Base-by-base conservation (phyloP, 768 basidiomycete species). In the Suillus brevipes region DNA sequence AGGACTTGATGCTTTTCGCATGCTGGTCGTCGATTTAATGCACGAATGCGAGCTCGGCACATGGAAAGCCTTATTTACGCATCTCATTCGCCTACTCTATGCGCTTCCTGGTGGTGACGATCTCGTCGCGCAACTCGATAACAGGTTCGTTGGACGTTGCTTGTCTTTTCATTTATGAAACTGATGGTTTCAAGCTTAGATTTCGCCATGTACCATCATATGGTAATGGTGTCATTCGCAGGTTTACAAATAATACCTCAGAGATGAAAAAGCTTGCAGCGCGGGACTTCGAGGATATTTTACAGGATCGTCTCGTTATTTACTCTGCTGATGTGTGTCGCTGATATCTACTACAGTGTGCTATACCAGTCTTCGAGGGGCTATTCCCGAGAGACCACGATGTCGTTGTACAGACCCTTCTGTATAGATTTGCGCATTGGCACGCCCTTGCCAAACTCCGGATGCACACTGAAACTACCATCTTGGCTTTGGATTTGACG, bases 261-360 rank as follows among this genome's bases (percentile, higher is more conserved):
- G 75, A 74, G 14, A 75, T 81, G 74, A 78, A 75, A 38, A 74
- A 77, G 36, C 62, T 78, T 1, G 76, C 78, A 3, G 82, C 74
- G 0, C 68, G 76, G 0, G 78, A 83, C 52, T 84, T 78, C 60
- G 79, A 83, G 59, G 80, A 84, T 50, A 66, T 83, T 0, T 69
- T 83, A 0, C 81, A 83, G 76, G 83, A 68, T 16, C 18, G 18
- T 31, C 37, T 52, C 14, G 10, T n/a, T 52, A 4, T 3, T 16
- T 13, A 45, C 13, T 8, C 31, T 4, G 5, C 47, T 7, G 40
- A 8, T 37, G 25, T 18, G 0, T n/a, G 3, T 14, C 14, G 37
- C 8, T 50, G 4, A 42, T 13, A 4, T 40, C 16, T 45, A 7
- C 16, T 1, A 4, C 60, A 80, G 78, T 80, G 78, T 36, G n/a